Evolutionary conservation across 2,329 filamentous ascomycete species (phyloP), one percentile per base, ranked within the genome.

Genomic region (Pseudogymnoascus sp.): DNA sequence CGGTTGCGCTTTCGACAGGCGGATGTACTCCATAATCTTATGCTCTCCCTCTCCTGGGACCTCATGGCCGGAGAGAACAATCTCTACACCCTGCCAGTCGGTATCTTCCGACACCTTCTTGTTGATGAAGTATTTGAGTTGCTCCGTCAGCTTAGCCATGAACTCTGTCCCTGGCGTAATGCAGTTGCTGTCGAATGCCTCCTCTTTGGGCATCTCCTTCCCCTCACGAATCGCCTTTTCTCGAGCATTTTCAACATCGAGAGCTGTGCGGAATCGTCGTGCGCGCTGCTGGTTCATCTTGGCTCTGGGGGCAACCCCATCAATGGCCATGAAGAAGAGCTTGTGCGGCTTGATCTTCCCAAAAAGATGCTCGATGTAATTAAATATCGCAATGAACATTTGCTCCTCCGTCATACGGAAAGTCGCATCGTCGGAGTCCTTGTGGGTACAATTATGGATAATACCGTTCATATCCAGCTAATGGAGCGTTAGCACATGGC

Each of bases 1-100:
- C 2, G 90, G 90, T 75, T 99, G 94, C 58, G 93, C 92, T 80
- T 97, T 97, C 66, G 94, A 91, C 76, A 95, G 91, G 69, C 94
- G 90, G 75, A 99, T 99, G 76, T 99, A 99, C 77, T 99, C 95
- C 94, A 99, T 99, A 77, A 99, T 96, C 79, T 99, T 99, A 80
- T 99, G 94, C 76, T 99, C 94, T 70, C 94, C 94, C 77, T 99
- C 95, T 70, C 94, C 94, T 5, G 94, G 94, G 25, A 97, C 93
- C 76, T 99, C 95, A 73, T 99, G 95, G 62, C 95, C 94, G 5
- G 94, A 99, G 64, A 99, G 83, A 61, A 99, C 92, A 69, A 99
- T 88, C 73, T 97, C 92, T 67, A 95, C 94, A 64, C 90, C 90
- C 77, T 99, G 94, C 94, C 94, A 99, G 71, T 99, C 94, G 58